These are phyloP conservation scores for Penicillium aurantiogriseum DNA, from an alignment of 2,329 filamentous ascomycete genomes.

Conservation along the genomic window DNA sequence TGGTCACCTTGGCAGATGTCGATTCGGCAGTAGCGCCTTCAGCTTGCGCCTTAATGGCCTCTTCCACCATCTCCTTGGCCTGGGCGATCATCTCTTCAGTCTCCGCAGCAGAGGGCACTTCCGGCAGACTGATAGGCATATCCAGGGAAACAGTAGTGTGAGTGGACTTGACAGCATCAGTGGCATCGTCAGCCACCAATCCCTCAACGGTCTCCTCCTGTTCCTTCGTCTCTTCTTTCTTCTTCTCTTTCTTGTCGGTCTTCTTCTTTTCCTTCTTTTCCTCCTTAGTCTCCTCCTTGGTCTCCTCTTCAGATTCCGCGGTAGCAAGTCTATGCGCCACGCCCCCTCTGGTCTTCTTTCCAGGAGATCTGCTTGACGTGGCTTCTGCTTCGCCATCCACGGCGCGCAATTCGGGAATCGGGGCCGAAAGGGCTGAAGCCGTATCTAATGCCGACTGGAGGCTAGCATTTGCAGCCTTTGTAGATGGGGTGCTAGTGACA, in stretches of 20 bases:
- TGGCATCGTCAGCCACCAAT: slow-evolving; percentile 59
- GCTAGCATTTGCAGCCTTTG: slow-evolving; percentile 48
- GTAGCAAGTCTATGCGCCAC: slow-evolving; percentile 24
- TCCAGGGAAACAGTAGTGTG: slow-evolving; percentile 74
- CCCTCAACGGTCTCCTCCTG: slow-evolving; percentile 51
- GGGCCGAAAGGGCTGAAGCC: slow-evolving; percentile 32
- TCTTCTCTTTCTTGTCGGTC: slow-evolving; percentile 18
- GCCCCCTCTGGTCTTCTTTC: slow-evolving; percentile 21
- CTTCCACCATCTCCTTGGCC: slow-evolving; percentile 84
- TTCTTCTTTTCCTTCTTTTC: slow-evolving; percentile 47
- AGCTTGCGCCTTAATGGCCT: slow-evolving; percentile 55
- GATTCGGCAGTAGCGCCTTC: slow-evolving; percentile 37
- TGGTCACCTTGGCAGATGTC: slow-evolving; percentile 40
- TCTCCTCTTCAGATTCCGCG: slow-evolving; percentile 31
- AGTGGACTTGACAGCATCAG: slow-evolving; percentile 62
- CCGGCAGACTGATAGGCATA: slow-evolving; percentile 64
- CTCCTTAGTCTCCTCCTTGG: slow-evolving; percentile 51
- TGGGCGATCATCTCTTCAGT: slow-evolving; percentile 79
- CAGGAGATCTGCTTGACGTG: slow-evolving; percentile 17
- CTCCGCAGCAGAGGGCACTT: slow-evolving; percentile 72
- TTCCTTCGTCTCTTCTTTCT: slow-evolving; percentile 54
- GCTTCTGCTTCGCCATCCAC: slow-evolving; percentile 28
- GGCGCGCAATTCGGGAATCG: slow-evolving; percentile 16
- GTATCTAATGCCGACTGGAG: slow-evolving; percentile 50
- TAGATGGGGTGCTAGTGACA: slow-evolving; percentile 46